Percentiles rank a stretch among this genome's conserved stretches.
These are phyloP conservation scores for Xanthoceras sorbifolium DNA, from an alignment of 345 rosid species.

Conservation along the genomic window DNA sequence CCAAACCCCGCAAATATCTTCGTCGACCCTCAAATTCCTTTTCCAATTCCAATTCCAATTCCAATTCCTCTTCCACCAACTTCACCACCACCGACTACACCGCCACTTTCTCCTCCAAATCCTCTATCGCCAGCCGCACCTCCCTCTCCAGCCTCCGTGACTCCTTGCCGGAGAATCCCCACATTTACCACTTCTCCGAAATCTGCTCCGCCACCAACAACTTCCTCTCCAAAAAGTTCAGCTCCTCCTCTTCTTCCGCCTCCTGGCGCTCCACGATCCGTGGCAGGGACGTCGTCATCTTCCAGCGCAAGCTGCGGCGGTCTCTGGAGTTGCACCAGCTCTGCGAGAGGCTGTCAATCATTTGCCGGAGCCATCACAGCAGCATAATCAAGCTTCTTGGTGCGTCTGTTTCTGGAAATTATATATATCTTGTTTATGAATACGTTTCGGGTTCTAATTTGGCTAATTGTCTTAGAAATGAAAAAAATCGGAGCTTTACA, in stretches of 20 bases:
- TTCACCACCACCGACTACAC: neutral
- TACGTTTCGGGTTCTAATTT: conserved; percentile 43
- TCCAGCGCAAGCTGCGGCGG: conserved; percentile 39
- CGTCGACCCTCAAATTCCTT: neutral
- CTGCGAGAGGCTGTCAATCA: conserved; percentile 14
- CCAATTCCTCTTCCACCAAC: neutral
- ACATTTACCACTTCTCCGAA: conserved; percentile 40
- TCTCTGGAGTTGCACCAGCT: conserved; percentile 21
- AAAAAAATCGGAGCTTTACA: conserved; percentile 42
- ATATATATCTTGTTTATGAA: conserved; percentile 49
- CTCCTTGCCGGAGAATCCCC: conserved; percentile 26
- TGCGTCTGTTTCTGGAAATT: conserved; percentile 35
- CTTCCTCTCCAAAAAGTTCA: conserved; percentile 36
- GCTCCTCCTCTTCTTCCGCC: conserved; percentile 35
- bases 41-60: neutral
- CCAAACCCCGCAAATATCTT: conserved; percentile 4
- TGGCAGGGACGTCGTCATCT: conserved; percentile 27
- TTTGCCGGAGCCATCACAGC: conserved; percentile 41
- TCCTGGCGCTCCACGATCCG: conserved; percentile 41
- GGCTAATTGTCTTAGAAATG: conserved; percentile 48
- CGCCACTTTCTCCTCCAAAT: conserved; percentile 12
- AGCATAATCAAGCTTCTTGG: conserved; percentile 38
- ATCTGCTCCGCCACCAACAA: conserved; percentile 46
- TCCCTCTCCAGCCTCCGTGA: conserved; percentile 32
- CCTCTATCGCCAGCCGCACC: conserved; percentile 12